Percentiles rank a stretch among this genome's conserved stretches.
Conservation (phyloP, 1,284 basidiomycete species). For the Apiotrichum siamense region DNA sequence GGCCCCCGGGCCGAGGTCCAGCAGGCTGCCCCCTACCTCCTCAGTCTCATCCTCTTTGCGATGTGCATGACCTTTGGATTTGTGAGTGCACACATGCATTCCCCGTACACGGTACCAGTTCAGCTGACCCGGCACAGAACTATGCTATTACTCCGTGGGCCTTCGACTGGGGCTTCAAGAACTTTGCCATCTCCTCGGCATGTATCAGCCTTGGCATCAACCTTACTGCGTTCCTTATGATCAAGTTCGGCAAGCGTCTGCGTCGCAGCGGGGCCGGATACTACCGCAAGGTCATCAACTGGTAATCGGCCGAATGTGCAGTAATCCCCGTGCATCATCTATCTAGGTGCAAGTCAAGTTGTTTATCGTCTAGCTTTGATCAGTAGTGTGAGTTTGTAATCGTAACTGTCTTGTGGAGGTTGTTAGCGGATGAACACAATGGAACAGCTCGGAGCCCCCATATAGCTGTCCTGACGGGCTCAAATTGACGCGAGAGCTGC, state of each 20-base stretch:
- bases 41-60: conserved; percentile 17
- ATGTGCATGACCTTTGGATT: conserved; percentile 13
- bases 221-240: conserved; percentile 5
- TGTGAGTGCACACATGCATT: not conserved
- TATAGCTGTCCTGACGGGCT: too few relatives aligned
- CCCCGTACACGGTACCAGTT: not conserved
- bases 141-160: conserved; percentile 25
- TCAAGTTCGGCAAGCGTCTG: conserved; percentile 13
- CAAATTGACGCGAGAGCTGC: too few relatives aligned
- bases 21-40: conserved; percentile 16
- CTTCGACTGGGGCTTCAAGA: conserved; percentile 16
- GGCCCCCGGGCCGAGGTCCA: conserved; percentile 15
- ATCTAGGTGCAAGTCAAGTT: too few relatives aligned
- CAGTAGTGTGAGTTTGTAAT: too few relatives aligned
- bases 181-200: conserved; percentile 16
- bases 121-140: not conserved
- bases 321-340: too few relatives aligned
- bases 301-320: too few relatives aligned
- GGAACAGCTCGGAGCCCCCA: too few relatives aligned
- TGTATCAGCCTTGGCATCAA: conserved; percentile 9
- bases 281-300: conserved; percentile 18
- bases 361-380: too few relatives aligned
- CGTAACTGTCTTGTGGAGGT: too few relatives aligned
- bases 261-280: conserved; percentile 5
- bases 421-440: too few relatives aligned